Evolutionary conservation across 768 basidiomycete species (phyloP).

Genomic region (Leccinum pellstonianum): DNA sequence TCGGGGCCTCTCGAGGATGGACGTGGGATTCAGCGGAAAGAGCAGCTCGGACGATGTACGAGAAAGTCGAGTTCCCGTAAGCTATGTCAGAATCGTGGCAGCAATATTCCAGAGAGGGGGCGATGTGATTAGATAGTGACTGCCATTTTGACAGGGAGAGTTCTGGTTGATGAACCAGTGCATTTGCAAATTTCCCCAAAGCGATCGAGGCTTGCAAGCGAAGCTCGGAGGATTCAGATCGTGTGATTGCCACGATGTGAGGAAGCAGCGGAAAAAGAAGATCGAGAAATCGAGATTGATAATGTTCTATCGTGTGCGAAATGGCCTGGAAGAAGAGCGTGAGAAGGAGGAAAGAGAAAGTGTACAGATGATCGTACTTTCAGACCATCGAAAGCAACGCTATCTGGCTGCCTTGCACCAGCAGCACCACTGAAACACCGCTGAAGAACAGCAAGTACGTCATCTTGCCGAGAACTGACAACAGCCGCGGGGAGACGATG

Average conservation of each 20-base stretch:
- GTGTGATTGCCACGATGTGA: constrained; percentile 16
- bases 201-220: constrained; percentile 23
- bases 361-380: constrained; percentile 22
- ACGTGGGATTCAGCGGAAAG: constrained; percentile 24
- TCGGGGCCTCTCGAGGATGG: constrained; percentile 30
- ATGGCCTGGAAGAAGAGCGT: constrained; percentile 20
- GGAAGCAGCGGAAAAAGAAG: constrained; percentile 24
- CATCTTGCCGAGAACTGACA: constrained; percentile 32
- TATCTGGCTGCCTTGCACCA: constrained; percentile 15
- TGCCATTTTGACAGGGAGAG: constrained; percentile 30
- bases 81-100: constrained; percentile 7
- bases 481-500: constrained; percentile 47
- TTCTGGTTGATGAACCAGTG: constrained; percentile 33
- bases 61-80: constrained; percentile 20
- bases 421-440: constrained; percentile 32
- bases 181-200: constrained; percentile 27
- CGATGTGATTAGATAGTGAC: constrained; percentile 27
- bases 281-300: constrained; percentile 19
- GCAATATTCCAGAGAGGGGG: constrained; percentile 24
- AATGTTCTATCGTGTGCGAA: constrained; percentile 22
- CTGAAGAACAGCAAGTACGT: constrained; percentile 37
- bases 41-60: constrained; percentile 27
- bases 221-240: constrained; percentile 14
- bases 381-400: constrained; percentile 25
- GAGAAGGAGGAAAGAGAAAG: neutral